Base-by-base conservation (phyloP, 208 protist genomes). In the Trypanosoma cruzi region DNA sequence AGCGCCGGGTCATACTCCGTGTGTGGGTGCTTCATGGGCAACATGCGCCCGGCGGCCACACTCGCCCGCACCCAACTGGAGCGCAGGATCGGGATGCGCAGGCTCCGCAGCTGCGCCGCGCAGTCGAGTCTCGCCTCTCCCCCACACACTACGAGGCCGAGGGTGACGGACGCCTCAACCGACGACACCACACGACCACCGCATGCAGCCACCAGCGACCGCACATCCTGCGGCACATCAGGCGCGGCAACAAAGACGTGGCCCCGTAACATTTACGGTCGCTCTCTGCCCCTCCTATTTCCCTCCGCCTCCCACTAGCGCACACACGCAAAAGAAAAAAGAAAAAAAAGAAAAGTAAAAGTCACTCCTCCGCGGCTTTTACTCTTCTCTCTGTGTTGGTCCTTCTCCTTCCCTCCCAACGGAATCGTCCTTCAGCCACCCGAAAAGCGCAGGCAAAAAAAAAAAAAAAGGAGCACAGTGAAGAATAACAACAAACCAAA, bases 41-140 rank as follows among this genome's bases (percentile, higher is more conserved):
- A 24, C 28, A 67, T 0, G 42, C 49, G 48, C 20, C 53, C 56
- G 20, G 58, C 71, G 2, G 70, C 32, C 3, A 72, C 66, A 56
- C 80, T 85, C 61, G 75, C 68, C 32, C 78, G 72, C 44, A 92
- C 76, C 81, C 81, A 92, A 32, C 55, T 53, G 52, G 86, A 82
- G 24, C 82, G 82, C 6, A 92, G 60, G 31, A 92, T 73, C 0
- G 82, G 74, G 29, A 92, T 37, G 4, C 82, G 86, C 31, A 71
- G 60, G 10, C 70, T 66, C 20, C 82, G 82, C 18, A 79, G 13
- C 24, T 54, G 36, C 11, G 46, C 64, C 46, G 55, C 62, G 32
- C 22, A 32, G 4, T 50, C 2, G 14, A 77, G 52, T 20, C 18
- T 26, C 31, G 77, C 73, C 10, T 54, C n/a, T 10, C 40, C 73